These are phyloP conservation scores for Microdochium nivale DNA, from an alignment of 2,329 filamentous ascomycete genomes.

Conservation along the genomic window DNA sequence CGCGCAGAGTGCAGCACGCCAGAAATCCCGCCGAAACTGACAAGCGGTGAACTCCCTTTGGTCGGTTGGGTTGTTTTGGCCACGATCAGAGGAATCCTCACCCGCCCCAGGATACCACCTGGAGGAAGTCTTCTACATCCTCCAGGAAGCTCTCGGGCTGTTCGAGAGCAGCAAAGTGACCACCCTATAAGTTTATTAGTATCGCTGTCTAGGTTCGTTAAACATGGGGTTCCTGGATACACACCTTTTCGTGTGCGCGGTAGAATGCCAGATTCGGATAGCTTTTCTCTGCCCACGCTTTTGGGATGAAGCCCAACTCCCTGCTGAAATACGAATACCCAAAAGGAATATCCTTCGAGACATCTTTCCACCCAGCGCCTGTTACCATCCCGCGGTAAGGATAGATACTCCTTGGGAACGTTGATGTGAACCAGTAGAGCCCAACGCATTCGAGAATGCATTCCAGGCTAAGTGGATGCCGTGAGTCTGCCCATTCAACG, in stretches of 20 bases:
- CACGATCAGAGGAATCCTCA: too few species aligned
- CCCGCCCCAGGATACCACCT: too few species aligned
- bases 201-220: constrained; percentile 15
- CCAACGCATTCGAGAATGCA: constrained; percentile 38
- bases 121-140: constrained; percentile 31
- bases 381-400: constrained; percentile 32
- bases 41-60: too few species aligned
- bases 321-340: constrained; percentile 34
- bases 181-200: constrained; percentile 24
- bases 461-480: constrained; percentile 16
- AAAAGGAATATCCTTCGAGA: constrained; percentile 30
- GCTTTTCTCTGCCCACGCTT: constrained; percentile 14
- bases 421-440: constrained; percentile 47
- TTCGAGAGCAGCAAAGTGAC: constrained; percentile 44
- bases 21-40: too few species aligned
- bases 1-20: too few species aligned
- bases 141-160: constrained; percentile 26
- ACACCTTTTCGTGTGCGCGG: neutral
- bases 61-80: too few species aligned
- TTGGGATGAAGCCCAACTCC: constrained; percentile 29
- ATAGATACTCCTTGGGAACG: constrained; percentile 36
- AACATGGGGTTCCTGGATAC: constrained; percentile 21
- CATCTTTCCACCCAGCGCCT: constrained; percentile 7
- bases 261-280: neutral
- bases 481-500: constrained; percentile 39